Evolutionary conservation across 2,329 filamentous ascomycete genomes (phyloP), one percentile per base, ranked within the genome.

Genomic region (Pseudogymnoascus sp.): DNA sequence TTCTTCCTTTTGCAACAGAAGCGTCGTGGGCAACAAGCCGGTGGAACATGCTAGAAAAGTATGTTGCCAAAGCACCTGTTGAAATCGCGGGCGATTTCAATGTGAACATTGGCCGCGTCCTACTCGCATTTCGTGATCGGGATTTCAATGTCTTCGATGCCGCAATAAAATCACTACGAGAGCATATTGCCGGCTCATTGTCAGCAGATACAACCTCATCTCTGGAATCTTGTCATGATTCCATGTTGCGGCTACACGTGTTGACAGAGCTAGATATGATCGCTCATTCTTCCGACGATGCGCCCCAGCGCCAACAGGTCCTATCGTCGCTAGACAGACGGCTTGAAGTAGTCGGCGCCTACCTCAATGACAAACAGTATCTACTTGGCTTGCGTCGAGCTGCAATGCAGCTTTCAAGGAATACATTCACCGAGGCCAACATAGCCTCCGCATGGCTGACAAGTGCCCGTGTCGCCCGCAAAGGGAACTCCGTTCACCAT

Each of bases 311-410:
- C 36, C 73, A 76, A 56, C 75, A 75, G 44, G 75, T 76, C 59
- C 73, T 89, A 5, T 78, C 81, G 60, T 81, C 81, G 21, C 74
- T 97, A 4, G 82, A 89, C 65, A 85, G 89, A 53, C 87, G 95
- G n/a, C 78, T 99, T n/a, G 90, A 93, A 68, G 83, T 96, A 1
- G 79, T 99, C 2, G 95, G 96, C 0, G 90, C 92, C 1, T 96
- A 95, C 70, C 88, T 93, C 38, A 85, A 87, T 61, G 93, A 99
- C 73, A 99, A 99, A 74, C 93, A 97, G 73, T 97, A 96, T 72
- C 77, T 99, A 8, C 80, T 99, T 28, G 90, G 92, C 1, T 82
- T 97, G 42, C 86, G 93, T 63, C 84, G 95, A 68, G 93, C 95
- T 23, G 85, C 89, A 0, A 96, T 99, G 91, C 86, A 93, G 68